Conservation (phyloP, 2,329 filamentous ascomycete species). For the Graphilbum sp. region DNA sequence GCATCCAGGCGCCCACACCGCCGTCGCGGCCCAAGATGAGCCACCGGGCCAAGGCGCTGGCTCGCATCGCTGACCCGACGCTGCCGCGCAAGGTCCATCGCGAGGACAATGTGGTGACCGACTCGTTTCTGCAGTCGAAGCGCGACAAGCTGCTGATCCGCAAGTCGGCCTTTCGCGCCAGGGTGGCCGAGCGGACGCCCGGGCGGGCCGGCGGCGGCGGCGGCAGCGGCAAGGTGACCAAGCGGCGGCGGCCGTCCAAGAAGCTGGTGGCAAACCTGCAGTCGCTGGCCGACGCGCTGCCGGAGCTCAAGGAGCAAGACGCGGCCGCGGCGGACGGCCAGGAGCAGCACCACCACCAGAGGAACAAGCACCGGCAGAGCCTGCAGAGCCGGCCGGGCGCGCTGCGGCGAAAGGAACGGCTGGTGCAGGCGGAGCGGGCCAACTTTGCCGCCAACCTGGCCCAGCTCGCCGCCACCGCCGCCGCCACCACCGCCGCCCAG, state of each 20-base stretch:
- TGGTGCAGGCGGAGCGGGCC: constrained; percentile 68
- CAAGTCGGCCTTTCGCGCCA: constrained; percentile 62
- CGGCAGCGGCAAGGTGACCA: constrained; percentile 22
- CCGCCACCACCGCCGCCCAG: no score
- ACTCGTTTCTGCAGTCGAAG: constrained; percentile 55
- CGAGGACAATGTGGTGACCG: constrained; percentile 30
- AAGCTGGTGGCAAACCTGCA: constrained; percentile 65
- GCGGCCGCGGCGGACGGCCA: constrained; percentile 14
- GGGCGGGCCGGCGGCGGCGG: constrained; percentile 3
- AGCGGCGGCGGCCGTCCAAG: constrained; percentile 50
- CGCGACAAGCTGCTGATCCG: constrained; percentile 72
- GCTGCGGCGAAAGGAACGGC: constrained; percentile 63
- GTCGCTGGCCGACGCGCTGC: constrained; percentile 65
- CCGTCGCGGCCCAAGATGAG: constrained; percentile 4
- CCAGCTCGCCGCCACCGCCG: constrained; percentile 42
- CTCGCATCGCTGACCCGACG: constrained; percentile 33
- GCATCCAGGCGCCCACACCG: constrained; percentile 12
- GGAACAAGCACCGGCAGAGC: constrained; percentile 53
- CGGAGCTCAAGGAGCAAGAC: constrained; percentile 38
- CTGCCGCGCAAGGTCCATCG: constrained; percentile 36
- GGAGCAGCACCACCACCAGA: constrained; percentile 12
- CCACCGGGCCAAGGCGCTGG: constrained; percentile 31
- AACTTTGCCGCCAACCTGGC: constrained; percentile 75
- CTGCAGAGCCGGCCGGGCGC: constrained; percentile 62
- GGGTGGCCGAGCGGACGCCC: constrained; percentile 44